Conservation (phyloP, 495 filamentous ascomycete species). For the Umbilicaria muhlenbergii region DNA sequence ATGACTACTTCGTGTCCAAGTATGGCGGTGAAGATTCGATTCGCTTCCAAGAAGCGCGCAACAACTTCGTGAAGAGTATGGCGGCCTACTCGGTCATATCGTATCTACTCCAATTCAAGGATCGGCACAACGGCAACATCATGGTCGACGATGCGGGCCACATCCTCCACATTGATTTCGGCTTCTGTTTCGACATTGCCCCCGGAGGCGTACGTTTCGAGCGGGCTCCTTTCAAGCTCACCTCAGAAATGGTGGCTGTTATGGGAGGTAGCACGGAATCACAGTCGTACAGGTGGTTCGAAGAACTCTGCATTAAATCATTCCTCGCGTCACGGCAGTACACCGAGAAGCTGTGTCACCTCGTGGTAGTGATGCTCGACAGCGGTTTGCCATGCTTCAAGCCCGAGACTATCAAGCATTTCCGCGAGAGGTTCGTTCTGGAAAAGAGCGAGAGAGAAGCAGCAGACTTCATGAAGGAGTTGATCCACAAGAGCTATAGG, state of each 20-base stretch:
- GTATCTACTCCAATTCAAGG: slow-evolving; percentile 95
- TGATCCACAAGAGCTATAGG: slow-evolving; percentile 74
- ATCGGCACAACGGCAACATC: slow-evolving; percentile 98
- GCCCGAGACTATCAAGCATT: slow-evolving; percentile 81
- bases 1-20: slow-evolving; percentile 95
- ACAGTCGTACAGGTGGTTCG: slow-evolving; percentile 88
- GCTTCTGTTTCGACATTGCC: slow-evolving; percentile 98
- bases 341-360: slow-evolving; percentile 68
- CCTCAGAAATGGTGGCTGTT: slow-evolving; percentile 90
- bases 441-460: slow-evolving; percentile 91
- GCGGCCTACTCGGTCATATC: slow-evolving; percentile 99
- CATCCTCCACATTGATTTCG: slow-evolving; percentile 98
- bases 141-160: slow-evolving; percentile 96
- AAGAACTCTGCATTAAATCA: slow-evolving; percentile 87
- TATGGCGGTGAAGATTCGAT: slow-evolving; percentile 93
- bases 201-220: slow-evolving; percentile 95
- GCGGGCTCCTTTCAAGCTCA: slow-evolving; percentile 95
- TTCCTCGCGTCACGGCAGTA: slow-evolving; percentile 87
- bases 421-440: slow-evolving; percentile 83
- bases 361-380: slow-evolving; percentile 90
- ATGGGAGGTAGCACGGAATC: slow-evolving; percentile 81
- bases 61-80: slow-evolving; percentile 99
- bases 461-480: slow-evolving; percentile 78
- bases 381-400: slow-evolving; percentile 97
- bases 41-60: slow-evolving; percentile 85